A percentile compares a stretch with the other conserved stretches of the same genome.
phyloP scores from a whole-genome alignment of 495 filamentous ascomycete species.

The Aspergillus heteromorphus region DNA sequence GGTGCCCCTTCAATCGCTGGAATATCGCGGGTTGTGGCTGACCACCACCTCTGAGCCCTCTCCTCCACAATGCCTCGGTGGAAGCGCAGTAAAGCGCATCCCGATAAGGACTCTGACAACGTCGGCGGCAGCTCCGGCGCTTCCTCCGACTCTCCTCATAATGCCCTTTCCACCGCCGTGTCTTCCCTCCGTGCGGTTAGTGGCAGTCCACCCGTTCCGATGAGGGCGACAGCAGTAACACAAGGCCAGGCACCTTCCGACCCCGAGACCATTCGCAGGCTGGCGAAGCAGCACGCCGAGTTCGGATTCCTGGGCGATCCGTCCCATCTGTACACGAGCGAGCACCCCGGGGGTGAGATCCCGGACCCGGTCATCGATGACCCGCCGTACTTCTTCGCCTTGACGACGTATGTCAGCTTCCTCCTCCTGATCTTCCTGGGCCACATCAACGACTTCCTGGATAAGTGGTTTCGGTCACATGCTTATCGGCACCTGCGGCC shows the following conservation, averaged over 20 bases:
- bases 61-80: slow-evolving; percentile 21
- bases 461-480: slow-evolving; percentile 69
- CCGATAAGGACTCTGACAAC: slow-evolving; percentile 9
- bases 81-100: slow-evolving; percentile 20
- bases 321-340: slow-evolving; percentile 69
- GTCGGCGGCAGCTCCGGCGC: background rate
- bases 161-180: slow-evolving; percentile 9
- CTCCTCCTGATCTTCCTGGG: slow-evolving; percentile 82
- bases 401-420: slow-evolving; percentile 92
- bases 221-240: background rate
- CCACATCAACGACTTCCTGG: slow-evolving; percentile 82
- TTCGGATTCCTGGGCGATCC: slow-evolving; percentile 71
- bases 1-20: background rate
- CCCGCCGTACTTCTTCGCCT: slow-evolving; percentile 78
- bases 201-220: slow-evolving; percentile 6
- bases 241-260: background rate
- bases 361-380: slow-evolving; percentile 74
- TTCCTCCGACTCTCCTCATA: background rate
- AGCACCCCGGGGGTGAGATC: slow-evolving; percentile 61
- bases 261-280: slow-evolving; percentile 57
- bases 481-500: slow-evolving; percentile 67
- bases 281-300: slow-evolving; percentile 67
- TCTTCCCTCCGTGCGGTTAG: slow-evolving; percentile 19
- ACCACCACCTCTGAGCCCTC: background rate
- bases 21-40: background rate